These are phyloP conservation scores for Magnusiomyces ingens DNA, from an alignment of 1,139 yeast species.

Conservation along the genomic window DNA sequence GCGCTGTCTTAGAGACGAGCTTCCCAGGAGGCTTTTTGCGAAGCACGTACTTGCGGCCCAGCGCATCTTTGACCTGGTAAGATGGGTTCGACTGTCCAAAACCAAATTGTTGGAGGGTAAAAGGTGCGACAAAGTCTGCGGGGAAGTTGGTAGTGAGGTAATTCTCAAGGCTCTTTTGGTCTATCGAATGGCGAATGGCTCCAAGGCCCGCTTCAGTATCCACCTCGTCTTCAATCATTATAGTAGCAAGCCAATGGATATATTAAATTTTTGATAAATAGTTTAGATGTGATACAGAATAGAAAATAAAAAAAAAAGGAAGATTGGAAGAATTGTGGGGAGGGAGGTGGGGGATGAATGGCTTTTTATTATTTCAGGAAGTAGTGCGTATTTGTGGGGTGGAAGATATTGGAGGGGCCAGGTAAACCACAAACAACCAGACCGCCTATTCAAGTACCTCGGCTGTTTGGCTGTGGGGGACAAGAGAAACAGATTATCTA, in stretches of 20 bases:
- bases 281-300: not conserved
- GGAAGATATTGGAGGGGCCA: no score
- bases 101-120: conserved; percentile 44
- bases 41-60: conserved; percentile 43
- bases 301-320: not conserved
- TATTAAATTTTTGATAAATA: not conserved
- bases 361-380: not conserved
- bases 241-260: not conserved
- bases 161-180: conserved; percentile 32
- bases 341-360: not conserved
- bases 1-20: conserved; percentile 54
- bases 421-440: no score
- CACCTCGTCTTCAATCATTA: conserved; percentile 19
- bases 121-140: conserved; percentile 16
- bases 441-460: no score
- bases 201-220: conserved; percentile 35
- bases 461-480: no score
- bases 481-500: no score
- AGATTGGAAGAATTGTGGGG: not conserved
- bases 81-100: conserved; percentile 69
- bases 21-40: conserved; percentile 57
- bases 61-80: conserved; percentile 43
- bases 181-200: conserved; percentile 37
- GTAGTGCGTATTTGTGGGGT: not conserved
- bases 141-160: conserved; percentile 22